These are phyloP conservation scores for Alternaria panax DNA, from an alignment of 2,329 filamentous ascomycete species.

Conservation along the genomic window DNA sequence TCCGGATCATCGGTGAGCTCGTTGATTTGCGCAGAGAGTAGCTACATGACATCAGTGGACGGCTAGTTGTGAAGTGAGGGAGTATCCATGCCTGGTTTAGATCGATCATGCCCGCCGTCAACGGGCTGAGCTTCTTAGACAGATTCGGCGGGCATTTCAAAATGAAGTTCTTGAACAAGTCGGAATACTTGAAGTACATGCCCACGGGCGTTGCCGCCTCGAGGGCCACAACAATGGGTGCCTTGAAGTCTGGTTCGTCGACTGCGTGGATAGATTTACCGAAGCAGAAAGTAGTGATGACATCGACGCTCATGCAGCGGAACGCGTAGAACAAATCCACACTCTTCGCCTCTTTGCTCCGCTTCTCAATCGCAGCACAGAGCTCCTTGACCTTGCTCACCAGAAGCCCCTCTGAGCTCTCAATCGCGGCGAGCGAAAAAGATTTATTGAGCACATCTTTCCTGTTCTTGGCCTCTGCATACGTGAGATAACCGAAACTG, in stretches of 20 bases:
- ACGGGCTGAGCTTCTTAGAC: conserved; percentile 47
- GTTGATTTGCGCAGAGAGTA: conserved; percentile 43
- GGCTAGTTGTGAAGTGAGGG: background rate
- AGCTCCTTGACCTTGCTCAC: conserved; percentile 47
- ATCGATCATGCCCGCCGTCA: conserved; percentile 50
- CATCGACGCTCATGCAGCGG: conserved; percentile 30
- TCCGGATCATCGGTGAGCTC: conserved; percentile 42
- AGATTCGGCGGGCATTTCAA: conserved; percentile 49
- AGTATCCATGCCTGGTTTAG: conserved; percentile 39
- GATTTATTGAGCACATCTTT: conserved; percentile 53
- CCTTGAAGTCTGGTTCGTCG: conserved; percentile 50
- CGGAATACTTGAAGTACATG: conserved; percentile 53
- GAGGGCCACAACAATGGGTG: conserved; percentile 54
- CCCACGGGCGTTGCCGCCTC: conserved; percentile 47
- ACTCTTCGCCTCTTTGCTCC: conserved; percentile 26
- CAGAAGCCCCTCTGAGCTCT: conserved; percentile 48
- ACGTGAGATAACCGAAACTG: conserved; percentile 54
- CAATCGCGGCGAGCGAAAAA: conserved; percentile 53
- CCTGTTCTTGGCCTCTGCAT: conserved; percentile 50
- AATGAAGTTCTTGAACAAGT: conserved; percentile 48
- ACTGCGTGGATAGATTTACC: conserved; percentile 51
- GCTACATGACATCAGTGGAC: conserved; percentile 16
- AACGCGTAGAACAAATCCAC: conserved; percentile 38
- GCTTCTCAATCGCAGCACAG: conserved; percentile 38
- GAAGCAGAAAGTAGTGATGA: conserved; percentile 52